Evolutionary conservation across 108 stramenopile species (phyloP), one percentile per base, ranked within the genome.

Genomic region (Parmales sp.): DNA sequence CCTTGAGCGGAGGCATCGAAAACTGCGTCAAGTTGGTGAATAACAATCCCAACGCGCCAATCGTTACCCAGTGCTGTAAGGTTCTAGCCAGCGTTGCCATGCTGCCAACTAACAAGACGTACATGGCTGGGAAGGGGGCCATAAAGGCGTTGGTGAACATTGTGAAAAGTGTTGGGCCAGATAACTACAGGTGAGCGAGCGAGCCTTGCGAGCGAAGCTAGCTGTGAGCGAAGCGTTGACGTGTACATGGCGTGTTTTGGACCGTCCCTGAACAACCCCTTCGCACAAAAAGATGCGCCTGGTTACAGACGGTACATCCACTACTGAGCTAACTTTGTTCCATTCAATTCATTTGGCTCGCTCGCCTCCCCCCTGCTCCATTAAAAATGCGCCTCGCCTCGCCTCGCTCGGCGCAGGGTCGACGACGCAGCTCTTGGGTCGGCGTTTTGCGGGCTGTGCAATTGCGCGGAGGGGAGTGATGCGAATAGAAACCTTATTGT

Each of bases 401-500:
- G n/a, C n/a, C n/a, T n/a, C n/a, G n/a, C n/a, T n/a, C n/a, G n/a
- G n/a, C n/a, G n/a, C n/a, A n/a, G 54, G 20, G 36, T 60, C 29
- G 54, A 60, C 0, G 54, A 60, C 54, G 54, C 29, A 28, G 54
- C 54, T 16, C 20, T 60, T 11, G 54, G 54, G 26, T 34, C 31
- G 31, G 54, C 54, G 7, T 60, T 60, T 34, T 60, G 54, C 31
- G 54, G 54, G 2, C 26, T 60, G 26, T 60, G 54, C 54, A 60
- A 60, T 34, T 60, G 54, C 16, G 54, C 54, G 16, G 54, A 60
- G 16, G 54, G 54, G 29, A 60, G 36, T 34, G 54, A 60, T 34
- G 54, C 54, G 31, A 60, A 60, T 16, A 60, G 54, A 16, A 60
- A 60, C 54, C 54, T 60, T 16, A 60, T 60, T 20, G 54, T 60